phyloP scores from a whole-genome alignment of 495 filamentous ascomycete genomes.

The Letharia columbiana region DNA sequence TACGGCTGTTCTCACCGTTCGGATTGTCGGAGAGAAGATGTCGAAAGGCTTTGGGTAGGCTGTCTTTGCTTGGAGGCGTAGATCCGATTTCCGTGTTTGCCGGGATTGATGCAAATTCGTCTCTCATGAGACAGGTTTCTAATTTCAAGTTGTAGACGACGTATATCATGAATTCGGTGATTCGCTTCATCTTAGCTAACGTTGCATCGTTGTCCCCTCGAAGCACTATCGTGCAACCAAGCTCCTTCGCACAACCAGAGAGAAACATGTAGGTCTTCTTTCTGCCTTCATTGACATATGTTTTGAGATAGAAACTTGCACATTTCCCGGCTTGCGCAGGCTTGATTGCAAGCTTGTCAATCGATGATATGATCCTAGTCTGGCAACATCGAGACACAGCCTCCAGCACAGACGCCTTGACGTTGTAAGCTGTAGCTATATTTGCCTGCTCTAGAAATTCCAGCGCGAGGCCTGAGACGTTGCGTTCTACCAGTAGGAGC shows the following conservation, averaged over 20 bases:
- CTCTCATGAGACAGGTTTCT: slow-evolving; percentile 91
- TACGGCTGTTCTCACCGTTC: background rate
- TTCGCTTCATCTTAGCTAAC: slow-evolving; percentile 74
- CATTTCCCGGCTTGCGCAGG: slow-evolving; percentile 72
- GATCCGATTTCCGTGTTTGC: slow-evolving; percentile 42
- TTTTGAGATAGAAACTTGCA: slow-evolving; percentile 87
- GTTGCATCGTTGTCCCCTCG: slow-evolving; percentile 66
- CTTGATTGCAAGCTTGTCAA: slow-evolving; percentile 83
- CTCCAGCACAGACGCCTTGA: slow-evolving; percentile 90
- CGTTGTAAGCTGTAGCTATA: slow-evolving; percentile 89
- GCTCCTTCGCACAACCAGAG: slow-evolving; percentile 82
- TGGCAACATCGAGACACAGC: slow-evolving; percentile 87
- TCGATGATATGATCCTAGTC: slow-evolving; percentile 85
- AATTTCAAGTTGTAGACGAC: slow-evolving; percentile 97
- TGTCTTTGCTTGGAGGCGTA: slow-evolving; percentile 11
- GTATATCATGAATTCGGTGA: slow-evolving; percentile 98
- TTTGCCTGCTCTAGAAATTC: slow-evolving; percentile 78
- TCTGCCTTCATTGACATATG: slow-evolving; percentile 69
- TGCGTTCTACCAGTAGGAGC: slow-evolving; percentile 77
- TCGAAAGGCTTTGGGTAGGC: background rate
- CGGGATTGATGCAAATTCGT: slow-evolving; percentile 87
- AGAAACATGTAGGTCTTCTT: slow-evolving; percentile 96
- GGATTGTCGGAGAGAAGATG: background rate
- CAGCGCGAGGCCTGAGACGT: slow-evolving; percentile 83
- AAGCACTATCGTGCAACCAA: slow-evolving; percentile 93